phyloP scores from a whole-genome alignment of 257 asterid species.

The Solanum sejunctum region DNA sequence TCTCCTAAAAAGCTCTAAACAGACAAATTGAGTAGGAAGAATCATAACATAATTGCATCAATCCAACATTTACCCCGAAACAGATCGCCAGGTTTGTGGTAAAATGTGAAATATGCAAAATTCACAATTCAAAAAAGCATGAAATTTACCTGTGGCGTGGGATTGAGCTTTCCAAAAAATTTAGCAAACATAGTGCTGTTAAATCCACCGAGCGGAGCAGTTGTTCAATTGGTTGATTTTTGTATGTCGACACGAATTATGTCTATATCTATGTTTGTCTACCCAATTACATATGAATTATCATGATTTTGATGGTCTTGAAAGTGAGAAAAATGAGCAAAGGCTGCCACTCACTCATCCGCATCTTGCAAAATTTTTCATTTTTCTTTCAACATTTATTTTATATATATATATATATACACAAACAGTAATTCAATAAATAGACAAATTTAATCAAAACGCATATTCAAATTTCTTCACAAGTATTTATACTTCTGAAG shows the following conservation, averaged over 20 bases:
- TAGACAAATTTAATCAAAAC: no score
- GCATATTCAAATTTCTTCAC: no score
- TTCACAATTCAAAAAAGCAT: neutral
- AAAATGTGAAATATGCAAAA: neutral
- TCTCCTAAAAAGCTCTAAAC: neutral
- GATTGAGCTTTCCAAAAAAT: conserved; percentile 30
- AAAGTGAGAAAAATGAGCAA: no score
- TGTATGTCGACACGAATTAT: neutral
- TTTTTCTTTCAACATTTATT: no score
- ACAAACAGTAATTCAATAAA: no score
- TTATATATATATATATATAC: no score
- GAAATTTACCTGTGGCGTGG: conserved; percentile 37
- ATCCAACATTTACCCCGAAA: neutral
- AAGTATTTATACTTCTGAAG: no score
- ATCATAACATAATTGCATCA: neutral
- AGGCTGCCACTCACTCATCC: no score
- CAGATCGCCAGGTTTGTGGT: neutral
- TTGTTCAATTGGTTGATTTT: neutral
- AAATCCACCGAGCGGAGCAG: neutral
- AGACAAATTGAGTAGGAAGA: neutral
- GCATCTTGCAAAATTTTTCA: no score
- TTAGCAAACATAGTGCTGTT: conserved; percentile 35
- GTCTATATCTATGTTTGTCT: no score
- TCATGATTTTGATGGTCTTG: no score
- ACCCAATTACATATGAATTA: no score